A percentile compares a stretch with the other conserved stretches of the same genome.
These are phyloP conservation scores for Blumeriella jaapii DNA, from an alignment of 2,329 filamentous ascomycete genomes.

Conservation along the genomic window DNA sequence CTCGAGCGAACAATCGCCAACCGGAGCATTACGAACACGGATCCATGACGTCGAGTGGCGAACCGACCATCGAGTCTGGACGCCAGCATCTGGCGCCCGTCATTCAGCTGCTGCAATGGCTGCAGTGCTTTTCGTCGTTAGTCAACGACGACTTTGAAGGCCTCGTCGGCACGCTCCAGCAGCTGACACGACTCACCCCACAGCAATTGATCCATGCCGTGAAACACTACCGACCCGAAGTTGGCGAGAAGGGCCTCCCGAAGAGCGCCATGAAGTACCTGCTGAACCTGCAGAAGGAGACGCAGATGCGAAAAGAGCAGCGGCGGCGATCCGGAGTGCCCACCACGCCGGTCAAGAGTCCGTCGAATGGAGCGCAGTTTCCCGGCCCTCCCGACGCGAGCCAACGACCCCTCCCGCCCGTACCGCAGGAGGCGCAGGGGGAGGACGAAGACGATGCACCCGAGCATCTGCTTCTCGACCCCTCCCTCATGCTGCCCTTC, in stretches of 20 bases:
- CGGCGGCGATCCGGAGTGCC: too few species aligned
- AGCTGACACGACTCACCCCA: constrained; percentile 72
- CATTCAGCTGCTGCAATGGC: constrained; percentile 90
- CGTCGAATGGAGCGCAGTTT: constrained; percentile 34
- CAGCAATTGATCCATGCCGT: constrained; percentile 87
- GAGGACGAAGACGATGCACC: constrained; percentile 56
- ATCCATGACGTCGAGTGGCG: constrained; percentile 72
- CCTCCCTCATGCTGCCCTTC: constrained; percentile 87
- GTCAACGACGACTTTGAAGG: constrained; percentile 77
- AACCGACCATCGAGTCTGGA: constrained; percentile 75
- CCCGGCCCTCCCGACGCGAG: constrained; percentile 32
- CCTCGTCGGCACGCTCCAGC: constrained; percentile 77
- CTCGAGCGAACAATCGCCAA: constrained; percentile 80
- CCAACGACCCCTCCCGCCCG: constrained; percentile 23
- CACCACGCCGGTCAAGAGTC: constrained; percentile 25
- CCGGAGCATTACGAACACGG: constrained; percentile 94
- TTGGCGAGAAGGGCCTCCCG: constrained; percentile 83
- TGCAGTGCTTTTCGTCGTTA: constrained; percentile 93
- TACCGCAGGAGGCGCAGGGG: constrained; percentile 17
- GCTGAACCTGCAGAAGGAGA: constrained; percentile 65
- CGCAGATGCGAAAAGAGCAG: constrained; percentile 45
- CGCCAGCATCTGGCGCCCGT: constrained; percentile 78
- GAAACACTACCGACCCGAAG: constrained; percentile 86
- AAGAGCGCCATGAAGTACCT: constrained; percentile 86
- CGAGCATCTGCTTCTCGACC: constrained; percentile 71